These are phyloP conservation scores for Cercospora nicotianae DNA, from an alignment of 2,329 filamentous ascomycete genomes.

Conservation along the genomic window DNA sequence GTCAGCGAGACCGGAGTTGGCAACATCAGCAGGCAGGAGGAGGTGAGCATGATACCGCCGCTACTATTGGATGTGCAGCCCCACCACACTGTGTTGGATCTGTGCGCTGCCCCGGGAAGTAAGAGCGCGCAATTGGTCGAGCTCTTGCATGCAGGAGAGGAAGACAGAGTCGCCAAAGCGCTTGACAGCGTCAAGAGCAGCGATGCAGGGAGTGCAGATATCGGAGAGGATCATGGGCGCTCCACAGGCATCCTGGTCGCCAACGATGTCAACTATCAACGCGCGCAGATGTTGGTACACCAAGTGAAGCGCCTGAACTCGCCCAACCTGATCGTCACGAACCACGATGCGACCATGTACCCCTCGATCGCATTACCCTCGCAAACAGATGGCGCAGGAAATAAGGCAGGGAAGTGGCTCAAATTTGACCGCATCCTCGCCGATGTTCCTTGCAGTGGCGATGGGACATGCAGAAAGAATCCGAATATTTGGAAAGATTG, in stretches of 20 bases:
- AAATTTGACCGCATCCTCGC: slow-evolving; percentile 97
- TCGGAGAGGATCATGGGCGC: slow-evolving; percentile 69
- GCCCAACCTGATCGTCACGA: slow-evolving; percentile 93
- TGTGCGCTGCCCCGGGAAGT: slow-evolving; percentile 95
- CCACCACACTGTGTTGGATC: slow-evolving; percentile 88
- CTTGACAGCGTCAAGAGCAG: slow-evolving; percentile 59
- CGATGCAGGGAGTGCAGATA: slow-evolving; percentile 46
- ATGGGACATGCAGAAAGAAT: slow-evolving; percentile 93
- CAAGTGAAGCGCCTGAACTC: slow-evolving; percentile 97
- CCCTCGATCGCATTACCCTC: slow-evolving; percentile 84
- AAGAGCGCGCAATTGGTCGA: slow-evolving; percentile 95
- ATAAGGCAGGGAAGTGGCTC: slow-evolving; percentile 65
- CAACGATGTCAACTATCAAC: slow-evolving; percentile 95
- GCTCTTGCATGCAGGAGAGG: slow-evolving; percentile 89
- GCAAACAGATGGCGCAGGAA: slow-evolving; percentile 48
- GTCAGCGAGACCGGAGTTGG: slow-evolving; percentile 96
- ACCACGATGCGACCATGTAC: slow-evolving; percentile 95
- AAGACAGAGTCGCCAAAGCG: slow-evolving; percentile 75
- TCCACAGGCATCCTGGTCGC: slow-evolving; percentile 90
- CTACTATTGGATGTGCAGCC: slow-evolving; percentile 87
- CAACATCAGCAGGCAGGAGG: slow-evolving; percentile 95
- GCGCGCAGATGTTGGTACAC: slow-evolving; percentile 94
- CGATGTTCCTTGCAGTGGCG: slow-evolving; percentile 94
- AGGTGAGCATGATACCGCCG: slow-evolving; percentile 98
- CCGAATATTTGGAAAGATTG: slow-evolving; percentile 92